A percentile compares a stretch with the other conserved stretches of the same genome.
These are phyloP conservation scores for Chlamydomonas incerta DNA, from an alignment of 139 green algal genomes.

Conservation along the genomic window DNA sequence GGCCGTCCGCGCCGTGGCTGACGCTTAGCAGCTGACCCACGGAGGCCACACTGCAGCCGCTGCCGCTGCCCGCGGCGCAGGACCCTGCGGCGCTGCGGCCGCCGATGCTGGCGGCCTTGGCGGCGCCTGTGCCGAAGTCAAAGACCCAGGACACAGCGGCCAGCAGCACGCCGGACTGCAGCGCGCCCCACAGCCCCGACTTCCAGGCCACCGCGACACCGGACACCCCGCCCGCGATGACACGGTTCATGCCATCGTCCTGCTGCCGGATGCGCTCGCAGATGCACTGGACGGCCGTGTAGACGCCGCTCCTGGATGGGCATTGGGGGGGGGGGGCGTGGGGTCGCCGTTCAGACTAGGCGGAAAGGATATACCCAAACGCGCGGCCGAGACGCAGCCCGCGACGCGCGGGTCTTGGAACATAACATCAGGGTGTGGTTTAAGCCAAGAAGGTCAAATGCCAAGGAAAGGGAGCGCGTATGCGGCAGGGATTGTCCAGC, in stretches of 20 bases:
- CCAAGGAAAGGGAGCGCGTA: conserved; percentile 2
- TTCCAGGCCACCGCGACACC: conserved; percentile 39
- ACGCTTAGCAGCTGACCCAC: neutral
- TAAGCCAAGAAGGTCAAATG: too few relatives aligned
- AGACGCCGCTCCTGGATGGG: conserved; percentile 61
- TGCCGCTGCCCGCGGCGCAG: too few relatives aligned
- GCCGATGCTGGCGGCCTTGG: conserved; percentile 3
- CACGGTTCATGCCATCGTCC: conserved; percentile 75
- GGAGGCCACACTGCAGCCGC: conserved; percentile 6
- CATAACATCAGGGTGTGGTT: too few relatives aligned
- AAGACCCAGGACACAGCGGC: conserved; percentile 12
- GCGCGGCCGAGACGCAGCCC: too few relatives aligned
- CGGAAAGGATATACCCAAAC: too few relatives aligned
- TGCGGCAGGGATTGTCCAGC: too few relatives aligned
- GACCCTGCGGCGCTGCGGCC: neutral
- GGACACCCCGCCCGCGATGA: conserved; percentile 68
- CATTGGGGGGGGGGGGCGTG: too few relatives aligned
- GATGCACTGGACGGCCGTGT: conserved; percentile 74
- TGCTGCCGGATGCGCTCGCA: conserved; percentile 67
- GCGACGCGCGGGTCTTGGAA: too few relatives aligned
- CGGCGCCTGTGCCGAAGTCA: conserved; percentile 18
- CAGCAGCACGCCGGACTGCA: conserved; percentile 24
- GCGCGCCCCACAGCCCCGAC: neutral
- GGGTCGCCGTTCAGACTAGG: too few relatives aligned
- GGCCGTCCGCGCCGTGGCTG: neutral